Conservation (phyloP, 2,329 filamentous ascomycete genomes). For the Blastomyces silverae region DNA sequence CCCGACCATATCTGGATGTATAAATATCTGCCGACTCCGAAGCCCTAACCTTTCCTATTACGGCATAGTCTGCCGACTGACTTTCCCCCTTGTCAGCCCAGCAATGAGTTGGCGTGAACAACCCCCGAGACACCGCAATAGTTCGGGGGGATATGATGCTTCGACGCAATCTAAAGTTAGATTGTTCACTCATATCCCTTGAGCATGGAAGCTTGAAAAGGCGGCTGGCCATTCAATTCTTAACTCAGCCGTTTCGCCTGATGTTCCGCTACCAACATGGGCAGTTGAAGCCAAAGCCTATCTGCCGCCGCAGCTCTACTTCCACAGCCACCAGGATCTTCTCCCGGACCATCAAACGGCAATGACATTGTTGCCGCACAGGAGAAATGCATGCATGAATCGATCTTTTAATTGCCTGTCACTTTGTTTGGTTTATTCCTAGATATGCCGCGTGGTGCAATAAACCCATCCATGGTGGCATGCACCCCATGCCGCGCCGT, state of each 20-base stretch:
- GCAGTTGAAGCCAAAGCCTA: neutral
- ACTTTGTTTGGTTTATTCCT: neutral
- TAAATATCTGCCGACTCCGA: neutral
- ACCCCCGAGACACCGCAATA: neutral
- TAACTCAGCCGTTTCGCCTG: neutral
- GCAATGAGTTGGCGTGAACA: neutral
- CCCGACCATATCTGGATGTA: neutral
- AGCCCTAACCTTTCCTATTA: neutral
- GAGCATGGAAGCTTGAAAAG: neutral
- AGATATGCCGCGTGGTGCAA: neutral
- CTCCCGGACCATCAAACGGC: neutral
- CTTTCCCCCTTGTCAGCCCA: neutral
- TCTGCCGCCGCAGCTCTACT: neutral
- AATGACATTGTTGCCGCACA: neutral
- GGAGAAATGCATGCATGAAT: neutral
- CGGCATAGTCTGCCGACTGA: neutral
- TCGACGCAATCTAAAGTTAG: neutral
- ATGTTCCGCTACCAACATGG: neutral
- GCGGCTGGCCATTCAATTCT: neutral
- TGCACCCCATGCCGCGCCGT: constrained; percentile 37
- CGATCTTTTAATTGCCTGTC: neutral
- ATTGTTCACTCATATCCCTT: neutral
- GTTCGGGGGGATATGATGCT: neutral
- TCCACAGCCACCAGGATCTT: neutral
- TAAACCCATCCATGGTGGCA: constrained; percentile 22